These are phyloP conservation scores for Pichia inconspicua DNA, from an alignment of 1,139 yeast species.

Conservation along the genomic window DNA sequence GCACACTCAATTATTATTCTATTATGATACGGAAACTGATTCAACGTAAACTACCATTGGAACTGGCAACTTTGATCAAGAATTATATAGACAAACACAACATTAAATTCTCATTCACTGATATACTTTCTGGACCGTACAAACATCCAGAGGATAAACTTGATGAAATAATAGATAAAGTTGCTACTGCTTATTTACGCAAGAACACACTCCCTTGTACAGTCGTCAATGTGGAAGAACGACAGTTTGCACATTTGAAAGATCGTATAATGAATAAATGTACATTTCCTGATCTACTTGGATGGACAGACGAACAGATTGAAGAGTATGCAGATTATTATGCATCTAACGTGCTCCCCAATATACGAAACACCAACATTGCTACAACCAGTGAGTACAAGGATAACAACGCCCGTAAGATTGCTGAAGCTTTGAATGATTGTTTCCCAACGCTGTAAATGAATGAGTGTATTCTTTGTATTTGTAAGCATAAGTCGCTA, in stretches of 20 bases:
- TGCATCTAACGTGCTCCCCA: slow-evolving; percentile 27
- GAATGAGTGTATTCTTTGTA: no score
- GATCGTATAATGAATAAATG: slow-evolving; percentile 21
- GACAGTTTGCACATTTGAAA: slow-evolving; percentile 10
- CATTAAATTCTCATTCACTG: slow-evolving; percentile 9
- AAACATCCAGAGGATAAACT: slow-evolving; percentile 25
- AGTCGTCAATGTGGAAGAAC: background rate
- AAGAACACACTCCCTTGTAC: slow-evolving; percentile 6
- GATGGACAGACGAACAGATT: slow-evolving; percentile 36
- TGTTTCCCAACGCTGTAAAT: slow-evolving; percentile 4
- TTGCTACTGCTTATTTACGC: slow-evolving; percentile 28
- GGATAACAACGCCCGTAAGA: slow-evolving; percentile 3
- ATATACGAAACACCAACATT: slow-evolving; percentile 16
- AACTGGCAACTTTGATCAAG: slow-evolving; percentile 17
- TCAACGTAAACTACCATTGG: slow-evolving; percentile 24
- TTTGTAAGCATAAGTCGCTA: no score
- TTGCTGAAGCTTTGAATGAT: slow-evolving; percentile 9
- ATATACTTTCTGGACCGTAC: slow-evolving; percentile 1
- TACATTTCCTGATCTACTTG: slow-evolving; percentile 26
- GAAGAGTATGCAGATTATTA: slow-evolving; percentile 38
- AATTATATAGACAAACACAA: slow-evolving; percentile 12
- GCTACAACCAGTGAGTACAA: slow-evolving; percentile 8
- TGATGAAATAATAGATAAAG: slow-evolving; percentile 15
- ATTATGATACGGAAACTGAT: slow-evolving; percentile 18
- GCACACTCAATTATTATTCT: slow-evolving; percentile 20